Base-by-base conservation (phyloP, 805 yeast genomes). In the Candida rishiriensis region DNA sequence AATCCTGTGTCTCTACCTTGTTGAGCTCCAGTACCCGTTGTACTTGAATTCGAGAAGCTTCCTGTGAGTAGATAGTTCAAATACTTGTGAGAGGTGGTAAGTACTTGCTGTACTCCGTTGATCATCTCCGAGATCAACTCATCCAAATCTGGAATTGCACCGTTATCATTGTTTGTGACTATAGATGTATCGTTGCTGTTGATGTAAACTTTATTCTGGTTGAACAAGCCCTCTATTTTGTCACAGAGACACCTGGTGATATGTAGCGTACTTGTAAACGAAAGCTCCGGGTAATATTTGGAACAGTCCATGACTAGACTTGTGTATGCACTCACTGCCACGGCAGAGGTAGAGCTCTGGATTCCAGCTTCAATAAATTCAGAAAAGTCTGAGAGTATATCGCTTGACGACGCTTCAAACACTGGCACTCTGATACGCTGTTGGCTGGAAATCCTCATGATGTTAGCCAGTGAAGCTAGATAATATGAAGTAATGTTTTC, bases 81-180 rank as follows among this genome's bases (percentile, higher is more conserved):
- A 49, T 73, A 78, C 29, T 78, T 72, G 57, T 85, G 88, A 10
- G 85, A 73, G 1, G 74, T 65, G 2, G 74, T 70, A 32, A 88
- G 58, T 10, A 88, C 61, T 41, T 81, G 84, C 54, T 88, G 90
- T 18, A 88, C 57, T 0, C 91, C 90, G 12, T 73, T 64, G 38
- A 74, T 64, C 39, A 72, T 61, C 38, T 73, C 58, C 40, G 77
- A 57, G 49, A 78, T 61, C 30, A 79, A 63, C 46, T 75, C 65
- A 56, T 71, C 64, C 10, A 53, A 38, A 13, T 53, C 57, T 34
- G 47, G 29, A 10, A 35, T 31, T 50, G 46, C 32, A n/a, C 31
- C 38, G 34, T 32, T 44, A 54, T 55, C 36, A 48, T 42, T 39
- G 39, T 34, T 40, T 54, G 54, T 31, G 10, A 17, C 8, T 13